These are phyloP conservation scores for Ophiostoma ips DNA, from an alignment of 2,329 filamentous ascomycete species.

Conservation along the genomic window DNA sequence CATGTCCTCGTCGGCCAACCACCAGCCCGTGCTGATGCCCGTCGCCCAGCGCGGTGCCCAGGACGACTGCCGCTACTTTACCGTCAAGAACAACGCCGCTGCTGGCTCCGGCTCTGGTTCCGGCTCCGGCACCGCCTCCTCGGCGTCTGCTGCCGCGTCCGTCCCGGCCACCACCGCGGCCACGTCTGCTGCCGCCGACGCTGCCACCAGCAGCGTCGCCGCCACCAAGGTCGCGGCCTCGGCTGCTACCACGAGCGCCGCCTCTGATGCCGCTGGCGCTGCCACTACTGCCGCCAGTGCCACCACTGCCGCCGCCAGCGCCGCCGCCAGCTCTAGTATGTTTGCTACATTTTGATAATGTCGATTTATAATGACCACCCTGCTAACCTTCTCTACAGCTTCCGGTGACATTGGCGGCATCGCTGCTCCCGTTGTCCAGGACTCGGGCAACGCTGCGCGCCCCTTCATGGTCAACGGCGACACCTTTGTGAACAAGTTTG, in stretches of 20 bases:
- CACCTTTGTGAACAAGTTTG: slow-evolving; percentile 41
- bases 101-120: background rate
- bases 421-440: slow-evolving; percentile 33
- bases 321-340: slow-evolving; percentile 12
- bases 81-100: slow-evolving; percentile 23
- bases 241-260: background rate
- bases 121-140: background rate
- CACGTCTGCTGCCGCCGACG: background rate
- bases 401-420: slow-evolving; percentile 33
- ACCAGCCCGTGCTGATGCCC: slow-evolving; percentile 52
- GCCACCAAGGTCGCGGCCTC: background rate
- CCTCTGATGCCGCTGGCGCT: background rate
- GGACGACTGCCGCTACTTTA: slow-evolving; percentile 50
- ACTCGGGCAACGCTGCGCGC: slow-evolving; percentile 33
- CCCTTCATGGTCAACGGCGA: slow-evolving; percentile 43
- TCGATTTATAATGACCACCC: background rate
- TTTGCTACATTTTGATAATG: too few relatives aligned
- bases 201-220: background rate
- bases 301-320: slow-evolving; percentile 9
- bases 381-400: background rate
- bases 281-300: background rate
- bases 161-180: background rate
- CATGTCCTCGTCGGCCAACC: slow-evolving; percentile 49
- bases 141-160: background rate
- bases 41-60: slow-evolving; percentile 53